Conservation (phyloP, 2,329 filamentous ascomycete genomes). For the Colletotrichum costaricense region DNA sequence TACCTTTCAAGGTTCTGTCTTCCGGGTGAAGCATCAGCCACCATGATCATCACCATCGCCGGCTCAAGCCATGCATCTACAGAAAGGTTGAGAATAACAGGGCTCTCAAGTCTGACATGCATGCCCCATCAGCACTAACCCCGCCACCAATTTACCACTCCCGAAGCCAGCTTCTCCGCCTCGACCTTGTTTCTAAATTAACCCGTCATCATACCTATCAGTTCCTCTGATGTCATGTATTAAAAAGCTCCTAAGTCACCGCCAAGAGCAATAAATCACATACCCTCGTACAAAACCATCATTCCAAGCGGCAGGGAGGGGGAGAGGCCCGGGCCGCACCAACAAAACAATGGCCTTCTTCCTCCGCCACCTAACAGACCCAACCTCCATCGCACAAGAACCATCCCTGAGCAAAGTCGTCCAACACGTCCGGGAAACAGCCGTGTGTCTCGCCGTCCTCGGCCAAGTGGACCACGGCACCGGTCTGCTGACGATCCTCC, state of each 20-base stretch:
- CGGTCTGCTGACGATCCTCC: background rate
- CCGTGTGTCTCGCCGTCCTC: background rate
- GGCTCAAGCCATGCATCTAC: too few species aligned
- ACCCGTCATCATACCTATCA: background rate
- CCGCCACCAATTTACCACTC: too few species aligned
- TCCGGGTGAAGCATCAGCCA: background rate
- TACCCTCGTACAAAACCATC: too few species aligned
- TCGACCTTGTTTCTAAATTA: background rate
- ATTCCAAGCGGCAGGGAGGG: too few species aligned
- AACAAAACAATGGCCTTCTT: conserved; percentile 9
- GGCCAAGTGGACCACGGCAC: background rate
- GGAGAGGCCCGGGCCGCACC: too few species aligned
- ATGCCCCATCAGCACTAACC: background rate
- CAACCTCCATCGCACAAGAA: conserved; percentile 2
- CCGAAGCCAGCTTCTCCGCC: background rate
- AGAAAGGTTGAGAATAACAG: too few species aligned
- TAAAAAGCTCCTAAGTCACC: background rate
- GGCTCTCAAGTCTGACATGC: background rate
- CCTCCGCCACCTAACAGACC: conserved; percentile 4
- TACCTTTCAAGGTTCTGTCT: background rate
- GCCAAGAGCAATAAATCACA: background rate
- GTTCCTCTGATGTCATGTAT: background rate
- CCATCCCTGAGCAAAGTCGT: background rate
- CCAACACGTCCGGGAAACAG: background rate
- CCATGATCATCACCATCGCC: too few species aligned